Evolutionary conservation across 768 basidiomycete species (phyloP).

Genomic region (Macrolepiota dolichaula): DNA sequence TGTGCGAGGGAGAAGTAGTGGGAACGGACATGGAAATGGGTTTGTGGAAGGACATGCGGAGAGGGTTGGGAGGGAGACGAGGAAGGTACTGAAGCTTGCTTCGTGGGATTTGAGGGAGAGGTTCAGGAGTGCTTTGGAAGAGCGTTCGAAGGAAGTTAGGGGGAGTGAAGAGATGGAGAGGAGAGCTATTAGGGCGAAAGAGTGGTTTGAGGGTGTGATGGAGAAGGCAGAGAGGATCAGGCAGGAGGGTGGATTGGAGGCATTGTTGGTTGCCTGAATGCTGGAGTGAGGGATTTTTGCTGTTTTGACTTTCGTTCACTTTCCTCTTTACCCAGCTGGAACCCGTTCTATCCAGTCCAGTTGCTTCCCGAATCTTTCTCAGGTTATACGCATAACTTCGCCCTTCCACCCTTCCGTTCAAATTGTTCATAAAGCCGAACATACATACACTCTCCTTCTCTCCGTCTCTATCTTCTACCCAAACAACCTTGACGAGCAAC

Average conservation of each 20-base stretch:
- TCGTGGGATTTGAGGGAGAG: constrained; percentile 87
- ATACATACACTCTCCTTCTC: not conserved
- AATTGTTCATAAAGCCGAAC: not conserved
- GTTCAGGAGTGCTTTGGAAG: constrained; percentile 79
- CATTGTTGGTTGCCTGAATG: constrained; percentile 22
- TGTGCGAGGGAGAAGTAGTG: constrained; percentile 7
- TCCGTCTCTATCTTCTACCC: not conserved
- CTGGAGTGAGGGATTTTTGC: constrained; percentile 3
- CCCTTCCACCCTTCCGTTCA: not conserved
- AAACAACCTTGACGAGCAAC: not conserved
- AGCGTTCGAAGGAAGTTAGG: constrained; percentile 71
- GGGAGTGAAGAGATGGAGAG: constrained; percentile 73
- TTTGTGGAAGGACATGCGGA: constrained; percentile 68
- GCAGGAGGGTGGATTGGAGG: constrained; percentile 24
- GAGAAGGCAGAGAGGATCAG: constrained; percentile 46
- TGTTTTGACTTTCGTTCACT: not conserved
- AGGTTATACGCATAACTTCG: not conserved
- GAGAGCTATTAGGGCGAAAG: constrained; percentile 65
- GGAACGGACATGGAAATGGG: constrained; percentile 40
- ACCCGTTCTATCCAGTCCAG: not conserved
- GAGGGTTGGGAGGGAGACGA: constrained; percentile 78
- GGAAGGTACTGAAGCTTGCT: constrained; percentile 89
- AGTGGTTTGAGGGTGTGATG: constrained; percentile 62
- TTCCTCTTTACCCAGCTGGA: not conserved
- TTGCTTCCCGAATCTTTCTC: not conserved